These are phyloP conservation scores for Aspergillus unguis DNA, from an alignment of 2,329 filamentous ascomycete species.

Conservation along the genomic window DNA sequence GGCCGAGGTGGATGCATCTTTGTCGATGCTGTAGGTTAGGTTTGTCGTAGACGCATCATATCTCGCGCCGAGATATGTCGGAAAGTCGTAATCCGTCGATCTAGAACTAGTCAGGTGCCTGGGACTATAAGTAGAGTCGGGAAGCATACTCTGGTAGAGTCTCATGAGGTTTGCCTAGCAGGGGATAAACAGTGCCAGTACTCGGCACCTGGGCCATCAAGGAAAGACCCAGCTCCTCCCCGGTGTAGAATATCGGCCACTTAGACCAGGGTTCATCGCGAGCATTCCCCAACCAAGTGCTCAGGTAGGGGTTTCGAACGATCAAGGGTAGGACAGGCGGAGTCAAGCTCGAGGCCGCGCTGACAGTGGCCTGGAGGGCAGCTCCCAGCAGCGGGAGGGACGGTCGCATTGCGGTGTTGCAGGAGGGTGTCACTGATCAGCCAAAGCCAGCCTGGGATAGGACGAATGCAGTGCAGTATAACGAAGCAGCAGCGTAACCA, in stretches of 20 bases:
- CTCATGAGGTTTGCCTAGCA: constrained; percentile 65
- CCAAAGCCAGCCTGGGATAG: not conserved
- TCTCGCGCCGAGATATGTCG: constrained; percentile 58
- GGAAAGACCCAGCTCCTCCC: constrained; percentile 63
- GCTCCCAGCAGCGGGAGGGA: constrained; percentile 31
- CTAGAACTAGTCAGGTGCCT: constrained; percentile 4
- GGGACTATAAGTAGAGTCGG: not conserved
- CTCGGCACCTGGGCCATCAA: constrained; percentile 61
- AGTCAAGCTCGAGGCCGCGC: constrained; percentile 52
- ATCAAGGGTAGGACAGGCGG: constrained; percentile 69
- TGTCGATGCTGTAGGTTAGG: constrained; percentile 60
- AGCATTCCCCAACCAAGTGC: constrained; percentile 69
- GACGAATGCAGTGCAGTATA: constrained; percentile 1
- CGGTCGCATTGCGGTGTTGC: constrained; percentile 27
- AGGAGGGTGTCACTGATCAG: not conserved
- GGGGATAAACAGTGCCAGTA: constrained; percentile 59
- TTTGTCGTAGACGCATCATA: constrained; percentile 71
- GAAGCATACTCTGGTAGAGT: constrained; percentile 50
- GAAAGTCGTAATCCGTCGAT: constrained; percentile 58
- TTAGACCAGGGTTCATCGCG: constrained; percentile 72
- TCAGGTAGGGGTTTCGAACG: constrained; percentile 74
- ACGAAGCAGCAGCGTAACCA: constrained; percentile 1
- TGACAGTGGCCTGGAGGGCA: constrained; percentile 41
- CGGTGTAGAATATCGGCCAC: constrained; percentile 86
- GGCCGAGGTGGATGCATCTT: constrained; percentile 36